Evolutionary conservation across 176 grass and related monocot genomes (phyloP), one percentile per base, ranked within the genome.

Genomic region (Saccharum spontaneum): DNA sequence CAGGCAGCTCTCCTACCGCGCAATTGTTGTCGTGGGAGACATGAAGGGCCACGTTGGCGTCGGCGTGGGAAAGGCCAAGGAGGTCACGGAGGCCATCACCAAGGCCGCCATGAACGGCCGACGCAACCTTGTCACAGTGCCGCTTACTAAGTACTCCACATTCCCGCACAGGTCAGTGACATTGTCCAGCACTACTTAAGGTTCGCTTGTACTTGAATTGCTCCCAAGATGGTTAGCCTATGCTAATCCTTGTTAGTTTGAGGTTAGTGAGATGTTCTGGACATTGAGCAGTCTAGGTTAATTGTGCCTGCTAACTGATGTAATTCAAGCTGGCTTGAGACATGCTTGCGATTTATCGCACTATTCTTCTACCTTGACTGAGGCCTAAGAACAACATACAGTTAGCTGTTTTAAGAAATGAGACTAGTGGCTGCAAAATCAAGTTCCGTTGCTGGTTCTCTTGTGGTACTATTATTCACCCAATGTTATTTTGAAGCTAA

Each of bases 1-100:
- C 3, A 90, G 92, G 83, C 94, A 95, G 64, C 84, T 98, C 28
- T 92, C 93, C n/a, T 95, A 81, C 77, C 83, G 93, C 59, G 93
- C 91, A 14, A 86, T 98, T 12, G 93, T 98, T 44, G 91, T 92
- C 5, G 83, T 98, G 9, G 93, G 96, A 2, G 96, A 98, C 69
- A 94, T 92, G 89, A 93, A 95, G 78, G 93, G 93, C 0, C 91
- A 95, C 8, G 91, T 95, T 0, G 96, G 96, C 0, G 88, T 95
- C 0, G 96, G 96, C 22, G 89, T 98, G 10, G 88, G 93, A n/a
- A 98, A 98, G 93, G 93, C 96, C 31, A 90, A 94, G 55, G 93
- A 98, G 67, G 87, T 92, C 9, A 75, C 83, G 1, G 96, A 98
- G 31, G 96, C 96, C 63, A 93, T 98, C 46, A 85, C 88, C 18